Conservation (phyloP, 2,329 filamentous ascomycete species). For the Dactylonectria estremocensis region DNA sequence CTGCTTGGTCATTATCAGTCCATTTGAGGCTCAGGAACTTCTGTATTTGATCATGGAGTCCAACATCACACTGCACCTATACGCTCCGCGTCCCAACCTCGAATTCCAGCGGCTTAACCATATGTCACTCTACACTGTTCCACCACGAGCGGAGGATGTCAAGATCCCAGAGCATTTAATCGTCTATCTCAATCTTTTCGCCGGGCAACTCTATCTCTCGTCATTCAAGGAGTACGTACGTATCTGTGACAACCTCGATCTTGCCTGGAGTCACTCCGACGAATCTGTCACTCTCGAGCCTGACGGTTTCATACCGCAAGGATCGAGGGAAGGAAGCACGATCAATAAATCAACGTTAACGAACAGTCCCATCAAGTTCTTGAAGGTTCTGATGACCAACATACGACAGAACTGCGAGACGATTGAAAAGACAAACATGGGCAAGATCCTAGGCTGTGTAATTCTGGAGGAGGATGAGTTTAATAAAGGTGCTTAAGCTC, state of each 20-base stretch:
- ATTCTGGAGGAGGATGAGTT: conserved; percentile 45
- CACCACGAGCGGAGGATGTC: not conserved
- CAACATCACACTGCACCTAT: conserved; percentile 64
- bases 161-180: conserved; percentile 46
- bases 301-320: conserved; percentile 54
- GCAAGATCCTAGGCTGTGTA: conserved; percentile 54
- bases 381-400: conserved; percentile 54
- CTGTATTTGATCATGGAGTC: conserved; percentile 56
- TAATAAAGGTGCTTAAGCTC: not conserved
- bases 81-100: conserved; percentile 61
- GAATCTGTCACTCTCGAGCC: conserved; percentile 42
- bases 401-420: conserved; percentile 55
- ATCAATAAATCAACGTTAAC: conserved; percentile 45
- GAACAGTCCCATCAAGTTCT: conserved; percentile 56
- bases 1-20: conserved; percentile 61
- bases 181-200: conserved; percentile 74
- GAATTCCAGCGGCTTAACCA: conserved; percentile 36
- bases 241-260: conserved; percentile 67
- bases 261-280: conserved; percentile 53
- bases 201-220: conserved; percentile 76
- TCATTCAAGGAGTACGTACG: conserved; percentile 68
- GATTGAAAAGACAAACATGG: conserved; percentile 61
- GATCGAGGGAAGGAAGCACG: not conserved
- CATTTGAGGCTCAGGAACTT: conserved; percentile 71
- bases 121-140: conserved; percentile 40